Base-by-base conservation (phyloP, 2,329 filamentous ascomycete genomes). In the Cladosporium sp. region DNA sequence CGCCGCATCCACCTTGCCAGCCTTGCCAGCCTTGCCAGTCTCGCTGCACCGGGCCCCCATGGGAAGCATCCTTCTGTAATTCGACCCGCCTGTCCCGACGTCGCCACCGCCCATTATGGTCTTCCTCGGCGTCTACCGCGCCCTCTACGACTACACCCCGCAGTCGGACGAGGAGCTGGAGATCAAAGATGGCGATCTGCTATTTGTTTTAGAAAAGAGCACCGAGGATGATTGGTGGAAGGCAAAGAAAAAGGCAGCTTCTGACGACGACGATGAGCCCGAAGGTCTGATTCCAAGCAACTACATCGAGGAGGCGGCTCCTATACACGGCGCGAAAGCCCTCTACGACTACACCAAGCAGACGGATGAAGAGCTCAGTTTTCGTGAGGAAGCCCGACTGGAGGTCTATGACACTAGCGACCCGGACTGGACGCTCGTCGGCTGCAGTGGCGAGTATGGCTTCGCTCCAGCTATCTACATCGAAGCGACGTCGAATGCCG, bases 381-480 rank as follows among this genome's bases (percentile, higher is more conserved):
- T 98, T 68, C 81, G 88, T 45, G 93, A 98, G 74, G 91, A 95
- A 67, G 84, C 86, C 38, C 73, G 82, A 42, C 79, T 98, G 45
- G 77, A 87, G 56, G 87, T 98, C 44, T 97, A 88, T 72, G 93
- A 98, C 70, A 85, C 80, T 9, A 86, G 89, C 4, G 93, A 98
- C 69, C 89, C 89, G 11, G 93, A 98, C 72, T 98, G 93, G 93
- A 95, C 93, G 57, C 76, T 98, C 46, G 92, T 95, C 31, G 91
- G 92, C 14, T 75, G 85, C 42, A 84, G 90, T 60, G 82, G 82
- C 49, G 89, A 96, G 59, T 98, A 84, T 74, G 93, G 93, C 45
- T 98, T 98, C 70, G 93, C 88, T 50, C 93, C 93, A 3, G 82
- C 92, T 55, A 98, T 97, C 71, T 98, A 98, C 68, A 95, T 97